A percentile compares a stretch with the other conserved stretches of the same genome.
These are phyloP conservation scores for Fonsecaea pugnacius DNA, from an alignment of 2,329 filamentous ascomycete genomes.

Conservation along the genomic window DNA sequence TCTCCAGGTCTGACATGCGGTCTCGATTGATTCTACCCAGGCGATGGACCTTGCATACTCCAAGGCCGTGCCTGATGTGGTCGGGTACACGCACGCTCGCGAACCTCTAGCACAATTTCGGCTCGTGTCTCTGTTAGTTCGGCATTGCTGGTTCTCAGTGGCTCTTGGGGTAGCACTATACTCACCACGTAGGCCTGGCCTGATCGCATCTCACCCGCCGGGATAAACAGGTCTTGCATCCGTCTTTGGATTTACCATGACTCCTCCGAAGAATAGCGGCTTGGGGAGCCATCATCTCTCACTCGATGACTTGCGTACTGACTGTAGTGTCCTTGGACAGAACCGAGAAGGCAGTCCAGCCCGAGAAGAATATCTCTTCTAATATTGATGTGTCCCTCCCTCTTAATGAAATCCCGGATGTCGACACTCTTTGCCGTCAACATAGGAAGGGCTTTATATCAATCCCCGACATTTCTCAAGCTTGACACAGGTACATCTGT, in stretches of 20 bases:
- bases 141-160: slow-evolving; percentile 34
- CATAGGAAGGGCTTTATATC: neutral
- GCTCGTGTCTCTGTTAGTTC: slow-evolving; percentile 26
- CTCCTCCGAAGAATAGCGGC: slow-evolving; percentile 14
- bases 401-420: neutral
- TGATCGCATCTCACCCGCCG: slow-evolving; percentile 43
- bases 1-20: slow-evolving; percentile 16
- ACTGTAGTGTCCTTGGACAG: neutral
- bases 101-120: slow-evolving; percentile 39
- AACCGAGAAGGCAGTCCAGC: neutral
- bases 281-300: slow-evolving; percentile 4
- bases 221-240: slow-evolving; percentile 36
- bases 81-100: slow-evolving; percentile 14
- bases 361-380: neutral
- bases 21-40: slow-evolving; percentile 12
- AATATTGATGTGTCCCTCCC: neutral
- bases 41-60: slow-evolving; percentile 8
- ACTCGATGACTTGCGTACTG: neutral
- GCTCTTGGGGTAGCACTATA: slow-evolving; percentile 23
- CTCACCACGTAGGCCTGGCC: slow-evolving; percentile 35
- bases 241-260: slow-evolving; percentile 30
- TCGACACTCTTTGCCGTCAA: neutral
- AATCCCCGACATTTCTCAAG: neutral
- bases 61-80: neutral
- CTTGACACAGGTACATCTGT: neutral